phyloP scores from a whole-genome alignment of 1,284 basidiomycete species.

The Ustilago curta region DNA sequence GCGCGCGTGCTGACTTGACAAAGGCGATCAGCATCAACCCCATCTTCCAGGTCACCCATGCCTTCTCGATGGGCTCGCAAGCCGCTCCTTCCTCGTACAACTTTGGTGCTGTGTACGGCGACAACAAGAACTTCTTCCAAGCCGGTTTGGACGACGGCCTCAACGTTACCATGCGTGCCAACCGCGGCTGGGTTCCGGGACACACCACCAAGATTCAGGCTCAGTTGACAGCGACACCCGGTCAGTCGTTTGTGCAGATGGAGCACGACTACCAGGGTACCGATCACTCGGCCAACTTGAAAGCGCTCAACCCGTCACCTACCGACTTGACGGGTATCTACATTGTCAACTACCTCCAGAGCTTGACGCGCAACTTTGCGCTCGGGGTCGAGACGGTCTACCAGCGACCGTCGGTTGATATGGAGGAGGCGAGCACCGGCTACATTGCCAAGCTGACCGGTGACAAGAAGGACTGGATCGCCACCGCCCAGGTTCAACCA shows the following conservation, averaged over 20 bases:
- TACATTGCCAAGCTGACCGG: slow-evolving; percentile 82
- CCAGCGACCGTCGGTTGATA: slow-evolving; percentile 76
- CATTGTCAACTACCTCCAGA: slow-evolving; percentile 92
- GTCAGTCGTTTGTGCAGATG: slow-evolving; percentile 75
- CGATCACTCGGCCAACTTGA: slow-evolving; percentile 88
- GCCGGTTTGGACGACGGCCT: slow-evolving; percentile 94
- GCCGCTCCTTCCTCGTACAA: slow-evolving; percentile 79
- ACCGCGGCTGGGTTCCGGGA: slow-evolving; percentile 85
- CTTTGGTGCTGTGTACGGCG: slow-evolving; percentile 93
- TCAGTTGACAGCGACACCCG: slow-evolving; percentile 75
- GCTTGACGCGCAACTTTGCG: slow-evolving; percentile 90
- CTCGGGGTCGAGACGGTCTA: slow-evolving; percentile 90
- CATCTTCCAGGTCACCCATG: slow-evolving; percentile 97
- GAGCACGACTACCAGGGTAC: slow-evolving; percentile 94
- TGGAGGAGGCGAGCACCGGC: slow-evolving; percentile 79
- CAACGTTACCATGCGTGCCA: slow-evolving; percentile 86
- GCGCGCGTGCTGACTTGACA: slow-evolving; percentile 92
- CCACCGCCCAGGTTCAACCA: slow-evolving; percentile 86
- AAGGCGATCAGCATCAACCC: slow-evolving; percentile 94
- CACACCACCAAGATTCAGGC: slow-evolving; percentile 89
- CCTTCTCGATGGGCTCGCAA: slow-evolving; percentile 82
- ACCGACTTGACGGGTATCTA: slow-evolving; percentile 91
- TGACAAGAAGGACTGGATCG: slow-evolving; percentile 74
- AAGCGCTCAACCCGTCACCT: slow-evolving; percentile 92
- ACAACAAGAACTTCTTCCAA: slow-evolving; percentile 84